Percentiles rank a stretch among this genome's conserved stretches.
Conservation (phyloP, 768 basidiomycete genomes). For the Hygrophorus pudorinus region DNA sequence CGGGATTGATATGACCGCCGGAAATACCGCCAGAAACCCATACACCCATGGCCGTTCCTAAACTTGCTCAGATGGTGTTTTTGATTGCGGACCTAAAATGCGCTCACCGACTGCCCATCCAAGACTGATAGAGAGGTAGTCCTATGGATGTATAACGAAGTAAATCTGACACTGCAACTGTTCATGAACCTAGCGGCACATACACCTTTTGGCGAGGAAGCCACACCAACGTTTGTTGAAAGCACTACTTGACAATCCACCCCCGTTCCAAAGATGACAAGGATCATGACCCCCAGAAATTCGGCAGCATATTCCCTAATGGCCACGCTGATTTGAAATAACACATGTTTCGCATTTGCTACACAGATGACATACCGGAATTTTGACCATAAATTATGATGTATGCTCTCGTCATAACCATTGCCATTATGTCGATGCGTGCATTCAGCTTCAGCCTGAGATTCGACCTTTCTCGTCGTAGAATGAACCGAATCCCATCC, state of each 20-base stretch:
- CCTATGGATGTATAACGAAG: slow-evolving; percentile 17
- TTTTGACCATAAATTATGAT: slow-evolving; percentile 46
- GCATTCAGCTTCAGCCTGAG: slow-evolving; percentile 6
- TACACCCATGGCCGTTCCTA: slow-evolving; percentile 47
- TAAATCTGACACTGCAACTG: slow-evolving; percentile 3
- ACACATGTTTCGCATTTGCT: background rate
- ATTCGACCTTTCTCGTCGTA: background rate
- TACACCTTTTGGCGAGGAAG: slow-evolving; percentile 46
- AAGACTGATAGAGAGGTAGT: slow-evolving; percentile 38
- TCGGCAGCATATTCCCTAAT: slow-evolving; percentile 56
- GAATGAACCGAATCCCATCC: too few species aligned
- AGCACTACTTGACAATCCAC: slow-evolving; percentile 48
- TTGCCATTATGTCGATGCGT: slow-evolving; percentile 12
- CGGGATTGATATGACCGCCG: slow-evolving; percentile 70
- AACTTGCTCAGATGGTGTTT: background rate
- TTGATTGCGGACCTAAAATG: too few species aligned
- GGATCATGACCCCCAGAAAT: slow-evolving; percentile 48
- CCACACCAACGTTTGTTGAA: slow-evolving; percentile 33
- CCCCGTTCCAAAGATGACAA: slow-evolving; percentile 52
- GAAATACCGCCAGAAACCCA: slow-evolving; percentile 61
- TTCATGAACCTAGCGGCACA: slow-evolving; percentile 15
- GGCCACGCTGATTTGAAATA: slow-evolving; percentile 22
- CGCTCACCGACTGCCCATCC: slow-evolving; percentile 44
- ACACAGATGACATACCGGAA: slow-evolving; percentile 31
- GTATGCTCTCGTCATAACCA: slow-evolving; percentile 22